Evolutionary conservation across 140 eudicot species (phyloP).

Genomic region (Senecio squalidus): DNA sequence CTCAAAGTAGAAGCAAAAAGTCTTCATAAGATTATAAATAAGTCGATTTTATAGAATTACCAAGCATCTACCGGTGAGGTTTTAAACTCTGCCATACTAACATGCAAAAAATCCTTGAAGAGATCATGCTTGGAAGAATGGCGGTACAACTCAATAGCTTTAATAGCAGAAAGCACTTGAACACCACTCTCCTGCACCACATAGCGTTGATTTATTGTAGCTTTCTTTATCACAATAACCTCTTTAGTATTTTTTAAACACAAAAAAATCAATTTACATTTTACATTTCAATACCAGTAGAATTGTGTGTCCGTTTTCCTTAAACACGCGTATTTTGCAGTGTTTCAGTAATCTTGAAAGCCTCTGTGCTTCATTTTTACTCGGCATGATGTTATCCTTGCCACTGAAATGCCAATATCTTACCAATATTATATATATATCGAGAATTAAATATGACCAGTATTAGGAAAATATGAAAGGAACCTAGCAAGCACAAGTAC

Average conservation of each 20-base stretch:
- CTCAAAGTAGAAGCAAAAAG: too few relatives aligned
- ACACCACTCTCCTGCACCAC: slow-evolving; percentile 61
- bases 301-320: slow-evolving; percentile 68
- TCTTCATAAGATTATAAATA: background rate
- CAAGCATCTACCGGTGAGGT: slow-evolving; percentile 27
- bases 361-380: slow-evolving; percentile 60
- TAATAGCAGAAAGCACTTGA: slow-evolving; percentile 56
- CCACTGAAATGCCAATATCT: slow-evolving; percentile 46
- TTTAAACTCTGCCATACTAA: slow-evolving; percentile 56
- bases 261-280: background rate
- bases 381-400: slow-evolving; percentile 64
- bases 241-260: background rate
- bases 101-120: slow-evolving; percentile 58
- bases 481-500: slow-evolving; percentile 91
- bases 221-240: background rate
- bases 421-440: background rate
- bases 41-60: slow-evolving; percentile 21
- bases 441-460: background rate
- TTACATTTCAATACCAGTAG: slow-evolving; percentile 41
- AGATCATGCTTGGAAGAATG: slow-evolving; percentile 50
- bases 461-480: slow-evolving; percentile 7
- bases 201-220: background rate
- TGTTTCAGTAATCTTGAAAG: slow-evolving; percentile 37
- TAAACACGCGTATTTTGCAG: slow-evolving; percentile 49
- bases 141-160: slow-evolving; percentile 53